Conservation (phyloP, 2,329 filamentous ascomycete genomes). For the Alternaria longipes region DNA sequence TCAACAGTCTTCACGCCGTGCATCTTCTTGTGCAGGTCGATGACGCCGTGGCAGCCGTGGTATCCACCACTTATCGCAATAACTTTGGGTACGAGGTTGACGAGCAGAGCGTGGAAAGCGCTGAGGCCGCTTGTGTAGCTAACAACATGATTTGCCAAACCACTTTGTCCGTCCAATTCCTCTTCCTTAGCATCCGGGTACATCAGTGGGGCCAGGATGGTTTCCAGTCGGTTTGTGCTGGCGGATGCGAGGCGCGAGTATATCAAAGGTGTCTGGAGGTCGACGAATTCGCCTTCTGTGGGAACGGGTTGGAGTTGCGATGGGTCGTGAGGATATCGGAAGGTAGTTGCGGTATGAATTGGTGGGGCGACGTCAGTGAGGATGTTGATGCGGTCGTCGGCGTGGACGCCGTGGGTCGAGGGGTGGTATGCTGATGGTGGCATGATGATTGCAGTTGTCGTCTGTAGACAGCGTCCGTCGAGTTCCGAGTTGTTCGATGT, state of each 20-base stretch:
- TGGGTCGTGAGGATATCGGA: conserved; percentile 79
- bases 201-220: conserved; percentile 78
- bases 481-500: not conserved
- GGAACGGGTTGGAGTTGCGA: conserved; percentile 65
- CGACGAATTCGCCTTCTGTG: conserved; percentile 53
- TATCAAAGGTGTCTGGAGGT: conserved; percentile 56
- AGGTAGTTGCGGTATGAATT: conserved; percentile 91
- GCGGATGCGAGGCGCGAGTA: conserved; percentile 84
- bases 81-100: conserved; percentile 82
- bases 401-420: conserved; percentile 80
- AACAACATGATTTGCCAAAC: conserved; percentile 62
- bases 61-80: conserved; percentile 88
- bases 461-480: not conserved
- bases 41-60: conserved; percentile 91
- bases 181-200: conserved; percentile 56
- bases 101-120: conserved; percentile 86
- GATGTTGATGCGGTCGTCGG: conserved; percentile 78
- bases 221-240: conserved; percentile 85
- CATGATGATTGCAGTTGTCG: not conserved
- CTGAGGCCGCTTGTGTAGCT: conserved; percentile 87
- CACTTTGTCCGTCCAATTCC: conserved; percentile 20
- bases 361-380: conserved; percentile 85
- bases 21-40: conserved; percentile 76
- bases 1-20: conserved; percentile 77
- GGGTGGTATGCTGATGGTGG: conserved; percentile 56